Evolutionary conservation across 2,329 filamentous ascomycete genomes (phyloP).

Genomic region (Verticillium zaregamsianum): DNA sequence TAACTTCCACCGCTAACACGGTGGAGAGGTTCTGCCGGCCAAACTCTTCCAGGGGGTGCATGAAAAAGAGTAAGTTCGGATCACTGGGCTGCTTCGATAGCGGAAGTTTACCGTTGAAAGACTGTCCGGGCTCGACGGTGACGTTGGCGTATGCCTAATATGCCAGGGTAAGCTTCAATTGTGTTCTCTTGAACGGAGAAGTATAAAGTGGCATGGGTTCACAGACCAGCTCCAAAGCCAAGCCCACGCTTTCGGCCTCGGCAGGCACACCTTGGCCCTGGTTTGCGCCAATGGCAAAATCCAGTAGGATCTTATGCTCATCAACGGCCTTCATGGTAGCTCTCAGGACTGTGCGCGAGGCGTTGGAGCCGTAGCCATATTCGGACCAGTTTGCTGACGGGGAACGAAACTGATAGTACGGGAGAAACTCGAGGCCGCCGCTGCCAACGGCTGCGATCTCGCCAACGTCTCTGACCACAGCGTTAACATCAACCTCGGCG

Average conservation of each 20-base stretch:
- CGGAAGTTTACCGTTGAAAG: constrained; percentile 3
- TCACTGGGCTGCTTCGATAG: neutral
- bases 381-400: constrained; percentile 21
- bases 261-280: constrained; percentile 18
- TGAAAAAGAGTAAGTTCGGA: neutral
- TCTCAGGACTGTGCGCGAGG: constrained; percentile 16
- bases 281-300: constrained; percentile 18
- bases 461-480: neutral
- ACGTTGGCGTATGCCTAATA: constrained; percentile 7
- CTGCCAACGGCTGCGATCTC: constrained; percentile 8
- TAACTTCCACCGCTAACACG: neutral
- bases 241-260: constrained; percentile 9
- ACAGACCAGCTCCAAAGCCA: constrained; percentile 16
- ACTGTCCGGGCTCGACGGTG: constrained; percentile 10
- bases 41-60: neutral
- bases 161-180: neutral
- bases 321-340: constrained; percentile 13
- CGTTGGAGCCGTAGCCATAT: constrained; percentile 36
- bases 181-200: neutral
- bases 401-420: constrained; percentile 20
- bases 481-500: neutral
- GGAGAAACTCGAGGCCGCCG: constrained; percentile 18
- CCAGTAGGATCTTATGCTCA: constrained; percentile 12
- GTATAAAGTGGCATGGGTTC: constrained; percentile 2
- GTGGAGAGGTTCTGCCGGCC: neutral